Evolutionary conservation across 2,329 filamentous ascomycete species (phyloP), one percentile per base, ranked within the genome.

Genomic region (Colletotrichum viniferum): DNA sequence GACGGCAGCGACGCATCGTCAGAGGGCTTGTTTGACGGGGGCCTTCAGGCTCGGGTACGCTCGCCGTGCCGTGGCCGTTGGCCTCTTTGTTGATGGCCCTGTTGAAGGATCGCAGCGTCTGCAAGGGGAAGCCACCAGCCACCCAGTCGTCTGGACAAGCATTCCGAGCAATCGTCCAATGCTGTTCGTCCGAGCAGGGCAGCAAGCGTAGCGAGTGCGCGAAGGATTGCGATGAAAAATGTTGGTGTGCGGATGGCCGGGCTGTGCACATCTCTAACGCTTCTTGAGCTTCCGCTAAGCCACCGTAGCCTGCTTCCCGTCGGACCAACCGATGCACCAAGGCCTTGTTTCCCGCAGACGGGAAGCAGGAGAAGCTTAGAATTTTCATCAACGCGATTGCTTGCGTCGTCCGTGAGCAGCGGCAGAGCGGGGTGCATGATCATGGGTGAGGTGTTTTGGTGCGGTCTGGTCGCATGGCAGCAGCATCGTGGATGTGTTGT

Each of bases 51-150:
- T 48, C 55, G 68, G 72, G 72, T 71, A 74, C 68, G 10, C 32
- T 72, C 32, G 18, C 69, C 55, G 43, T n/a, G 26, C 36, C 38
- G 38, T n/a, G 26, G 55, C 55, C 55, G 52, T 21, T 21, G 34
- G 28, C 13, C 32, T 52, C 28, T 61, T 56, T 13, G 38, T 18
- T 28, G 38, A 43, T 9, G 55, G 38, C 58, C 38, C 43, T 21
- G 14, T 38, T 21, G 58, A 75, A 64, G 73, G 73, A 75, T 73
- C 4, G 56, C 56, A 58, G 43, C 32, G 43, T 43, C 56, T 75
- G 73, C 73, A 69, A 69, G 69, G 73, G 69, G 64, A 61, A 63
- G 69, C 73, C 73, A 73, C 28, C 43, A 60, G 70, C 24, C 69
- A 64, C 38, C 32, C 55, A n/a, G 32, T 58, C 43, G 62, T 48